Percentiles rank a stretch among this genome's conserved stretches.
These are phyloP conservation scores for Colletotrichum sp. DNA, from an alignment of 2,329 filamentous ascomycete species.

Conservation along the genomic window DNA sequence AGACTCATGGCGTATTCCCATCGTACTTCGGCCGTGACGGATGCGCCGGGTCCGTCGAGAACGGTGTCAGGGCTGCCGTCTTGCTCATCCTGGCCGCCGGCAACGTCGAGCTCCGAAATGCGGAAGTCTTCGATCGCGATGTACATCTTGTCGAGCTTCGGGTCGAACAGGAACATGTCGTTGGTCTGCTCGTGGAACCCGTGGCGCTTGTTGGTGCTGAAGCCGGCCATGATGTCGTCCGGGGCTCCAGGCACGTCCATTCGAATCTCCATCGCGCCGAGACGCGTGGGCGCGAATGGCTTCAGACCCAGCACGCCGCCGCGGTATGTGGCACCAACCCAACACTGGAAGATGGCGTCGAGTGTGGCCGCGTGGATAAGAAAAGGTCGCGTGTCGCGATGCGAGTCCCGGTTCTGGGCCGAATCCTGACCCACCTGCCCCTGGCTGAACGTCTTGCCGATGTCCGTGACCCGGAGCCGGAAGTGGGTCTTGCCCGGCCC, in stretches of 20 bases:
- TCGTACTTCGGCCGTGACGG: neutral
- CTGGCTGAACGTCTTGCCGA: neutral
- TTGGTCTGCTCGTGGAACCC: neutral
- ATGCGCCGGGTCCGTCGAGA: neutral
- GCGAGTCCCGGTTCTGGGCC: neutral
- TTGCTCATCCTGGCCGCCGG: neutral
- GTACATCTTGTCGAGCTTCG: neutral
- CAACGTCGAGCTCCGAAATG: neutral
- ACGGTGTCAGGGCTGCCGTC: neutral
- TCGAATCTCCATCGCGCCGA: neutral
- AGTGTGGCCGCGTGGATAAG: neutral
- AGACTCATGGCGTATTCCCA: neutral
- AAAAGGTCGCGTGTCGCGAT: neutral
- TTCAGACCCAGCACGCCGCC: neutral
- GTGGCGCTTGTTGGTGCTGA: neutral
- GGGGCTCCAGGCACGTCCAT: neutral
- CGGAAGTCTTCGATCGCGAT: neutral
- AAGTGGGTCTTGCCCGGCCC: neutral
- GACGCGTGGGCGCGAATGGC: neutral
- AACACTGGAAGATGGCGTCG: conserved; percentile 10
- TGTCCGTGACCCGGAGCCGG: neutral
- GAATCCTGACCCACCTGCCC: neutral
- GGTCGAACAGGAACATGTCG: neutral
- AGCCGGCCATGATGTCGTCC: neutral
- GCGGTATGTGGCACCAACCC: neutral